Conservation (phyloP, 2,329 filamentous ascomycete species). For the Penicillium sp. region DNA sequence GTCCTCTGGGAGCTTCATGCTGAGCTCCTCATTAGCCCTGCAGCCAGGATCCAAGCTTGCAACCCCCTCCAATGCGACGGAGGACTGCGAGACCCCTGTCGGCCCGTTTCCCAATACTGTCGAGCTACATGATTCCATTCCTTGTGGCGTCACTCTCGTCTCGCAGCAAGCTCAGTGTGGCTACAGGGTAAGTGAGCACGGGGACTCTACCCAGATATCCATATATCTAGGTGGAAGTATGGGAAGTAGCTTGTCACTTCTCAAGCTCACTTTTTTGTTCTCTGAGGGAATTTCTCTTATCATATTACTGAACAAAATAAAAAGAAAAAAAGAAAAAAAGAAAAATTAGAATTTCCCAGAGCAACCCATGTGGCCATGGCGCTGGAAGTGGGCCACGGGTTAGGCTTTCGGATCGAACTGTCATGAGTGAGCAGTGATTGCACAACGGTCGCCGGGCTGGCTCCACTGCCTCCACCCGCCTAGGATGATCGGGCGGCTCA, state of each 20-base stretch:
- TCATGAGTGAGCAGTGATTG: slow-evolving; percentile 10
- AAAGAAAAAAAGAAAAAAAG: slow-evolving; percentile 1
- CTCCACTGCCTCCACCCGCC: not conserved
- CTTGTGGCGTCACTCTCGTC: slow-evolving; percentile 1
- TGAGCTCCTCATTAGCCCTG: slow-evolving; percentile 3
- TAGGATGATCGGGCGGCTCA: slow-evolving; percentile 10
- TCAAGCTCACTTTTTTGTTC: too few relatives aligned
- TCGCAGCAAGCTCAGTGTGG: too few relatives aligned
- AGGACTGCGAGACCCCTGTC: too few relatives aligned
- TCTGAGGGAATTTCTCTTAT: too few relatives aligned
- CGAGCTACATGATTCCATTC: slow-evolving; percentile 1
- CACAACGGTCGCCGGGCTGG: slow-evolving; percentile 4
- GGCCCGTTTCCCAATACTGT: slow-evolving; percentile 5
- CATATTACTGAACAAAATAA: not conserved
- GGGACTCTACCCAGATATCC: too few relatives aligned
- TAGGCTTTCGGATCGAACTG: slow-evolving; percentile 7
- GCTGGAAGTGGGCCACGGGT: slow-evolving; percentile 9
- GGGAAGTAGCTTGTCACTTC: too few relatives aligned
- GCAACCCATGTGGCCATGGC: slow-evolving; percentile 12
- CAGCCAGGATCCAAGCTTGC: not conserved
- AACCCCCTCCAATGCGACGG: too few relatives aligned
- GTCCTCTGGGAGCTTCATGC: slow-evolving; percentile 1
- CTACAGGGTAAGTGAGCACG: too few relatives aligned
- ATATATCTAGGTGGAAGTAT: too few relatives aligned
- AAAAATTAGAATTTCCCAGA: not conserved